Evolutionary conservation across 106 monocot species (phyloP).

Genomic region (Vanilla planifolia): DNA sequence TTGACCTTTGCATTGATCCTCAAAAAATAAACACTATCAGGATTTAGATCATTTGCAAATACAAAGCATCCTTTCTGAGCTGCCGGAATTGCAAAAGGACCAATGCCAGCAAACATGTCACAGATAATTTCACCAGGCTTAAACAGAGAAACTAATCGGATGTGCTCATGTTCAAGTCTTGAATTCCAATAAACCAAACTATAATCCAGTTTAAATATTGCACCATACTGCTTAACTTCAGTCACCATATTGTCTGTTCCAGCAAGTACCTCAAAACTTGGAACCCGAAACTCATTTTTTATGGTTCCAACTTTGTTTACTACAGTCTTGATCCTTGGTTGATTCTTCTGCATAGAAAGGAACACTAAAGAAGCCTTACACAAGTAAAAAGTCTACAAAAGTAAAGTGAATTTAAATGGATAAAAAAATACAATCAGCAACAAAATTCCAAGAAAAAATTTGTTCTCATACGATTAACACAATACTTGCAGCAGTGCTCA

Average conservation of each 20-base stretch:
- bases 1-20: conserved; percentile 69
- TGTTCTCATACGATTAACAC: too few relatives aligned
- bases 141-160: conserved; percentile 74
- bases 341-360: conserved; percentile 72
- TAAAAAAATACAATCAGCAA: too few relatives aligned
- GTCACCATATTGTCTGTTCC: conserved; percentile 83
- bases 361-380: conserved; percentile 1
- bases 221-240: conserved; percentile 97
- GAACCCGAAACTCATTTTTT: conserved; percentile 89
- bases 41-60: conserved; percentile 96
- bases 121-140: conserved; percentile 68
- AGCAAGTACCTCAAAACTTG: conserved; percentile 87
- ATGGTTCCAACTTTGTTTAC: conserved; percentile 95
- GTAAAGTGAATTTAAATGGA: too few relatives aligned
- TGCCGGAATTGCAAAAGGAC: conserved; percentile 93
- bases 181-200: conserved; percentile 94
- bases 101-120: conserved; percentile 97
- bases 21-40: conserved; percentile 76
- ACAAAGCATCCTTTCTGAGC: conserved; percentile 91
- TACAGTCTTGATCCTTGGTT: conserved; percentile 89
- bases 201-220: conserved; percentile 88
- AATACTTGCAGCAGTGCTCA: too few relatives aligned
- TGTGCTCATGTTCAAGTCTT: conserved; percentile 97
- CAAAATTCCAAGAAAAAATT: too few relatives aligned
- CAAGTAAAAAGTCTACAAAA: too few relatives aligned